These are phyloP conservation scores for Bolboschoenus planiculmis DNA, from an alignment of 176 grass and related monocot genomes.

Conservation along the genomic window DNA sequence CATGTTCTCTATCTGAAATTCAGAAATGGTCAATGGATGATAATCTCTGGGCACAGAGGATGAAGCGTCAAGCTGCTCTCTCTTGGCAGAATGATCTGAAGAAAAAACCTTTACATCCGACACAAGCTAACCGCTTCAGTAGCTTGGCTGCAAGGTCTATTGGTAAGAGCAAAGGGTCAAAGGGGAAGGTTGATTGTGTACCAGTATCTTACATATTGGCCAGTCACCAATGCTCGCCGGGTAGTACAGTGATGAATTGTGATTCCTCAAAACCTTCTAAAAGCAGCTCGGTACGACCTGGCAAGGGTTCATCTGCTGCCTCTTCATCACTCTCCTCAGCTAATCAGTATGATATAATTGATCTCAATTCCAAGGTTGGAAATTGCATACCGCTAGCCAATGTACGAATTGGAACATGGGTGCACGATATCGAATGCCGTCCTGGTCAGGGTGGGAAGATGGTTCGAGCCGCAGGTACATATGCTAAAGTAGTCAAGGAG, in stretches of 20 bases:
- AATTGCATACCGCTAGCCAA: slow-evolving; percentile 26
- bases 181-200: neutral
- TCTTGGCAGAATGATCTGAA: slow-evolving; percentile 34
- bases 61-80: slow-evolving; percentile 29
- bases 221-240: slow-evolving; percentile 19
- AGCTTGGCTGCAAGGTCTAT: neutral
- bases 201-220: slow-evolving; percentile 35
- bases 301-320: neutral
- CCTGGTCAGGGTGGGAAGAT: slow-evolving; percentile 18
- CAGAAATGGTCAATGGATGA: slow-evolving; percentile 27
- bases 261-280: slow-evolving; percentile 26
- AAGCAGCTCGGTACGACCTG: slow-evolving; percentile 14
- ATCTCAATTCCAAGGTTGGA: slow-evolving; percentile 23
- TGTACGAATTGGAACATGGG: slow-evolving; percentile 19
- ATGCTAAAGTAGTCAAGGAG: slow-evolving; percentile 27
- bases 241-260: slow-evolving; percentile 33
- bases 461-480: slow-evolving; percentile 12
- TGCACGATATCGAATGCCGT: slow-evolving; percentile 17
- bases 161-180: neutral
- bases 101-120: neutral
- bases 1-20: slow-evolving; percentile 34
- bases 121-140: slow-evolving; percentile 1
- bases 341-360: slow-evolving; percentile 7
- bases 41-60: slow-evolving; percentile 26
- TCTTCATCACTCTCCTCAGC: neutral